Evolutionary conservation across 2,329 filamentous ascomycete species (phyloP).

Genomic region (Pestalotiopsis sp.): DNA sequence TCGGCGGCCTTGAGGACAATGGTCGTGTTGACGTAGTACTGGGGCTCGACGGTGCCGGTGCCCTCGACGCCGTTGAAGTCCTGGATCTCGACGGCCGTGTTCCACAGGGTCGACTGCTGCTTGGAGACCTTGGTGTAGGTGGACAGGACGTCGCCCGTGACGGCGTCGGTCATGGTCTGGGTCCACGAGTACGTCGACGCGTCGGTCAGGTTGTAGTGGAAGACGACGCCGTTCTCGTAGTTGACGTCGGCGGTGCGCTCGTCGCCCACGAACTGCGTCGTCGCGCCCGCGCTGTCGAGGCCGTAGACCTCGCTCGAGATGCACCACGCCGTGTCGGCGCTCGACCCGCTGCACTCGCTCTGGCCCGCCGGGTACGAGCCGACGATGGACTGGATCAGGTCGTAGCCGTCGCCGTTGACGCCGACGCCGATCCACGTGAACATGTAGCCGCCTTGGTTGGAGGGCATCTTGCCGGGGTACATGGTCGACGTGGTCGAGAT

Average conservation of each 20-base stretch:
- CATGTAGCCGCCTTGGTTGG: constrained; percentile 8
- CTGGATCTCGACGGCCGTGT: constrained; percentile 8
- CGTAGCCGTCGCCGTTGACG: constrained; percentile 11
- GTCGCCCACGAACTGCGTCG: constrained; percentile 10
- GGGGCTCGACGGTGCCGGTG: constrained; percentile 7
- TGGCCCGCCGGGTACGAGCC: constrained; percentile 7
- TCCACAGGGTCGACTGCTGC: constrained; percentile 8
- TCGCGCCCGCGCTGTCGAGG: background rate
- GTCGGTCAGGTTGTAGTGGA: constrained; percentile 11
- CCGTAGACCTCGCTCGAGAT: constrained; percentile 13
- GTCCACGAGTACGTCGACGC: constrained; percentile 6
- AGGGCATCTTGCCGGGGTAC: constrained; percentile 11
- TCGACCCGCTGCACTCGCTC: constrained; percentile 10
- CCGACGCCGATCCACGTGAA: constrained; percentile 9
- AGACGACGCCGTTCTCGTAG: constrained; percentile 12
- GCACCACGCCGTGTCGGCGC: constrained; percentile 8
- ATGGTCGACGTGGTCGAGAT: constrained; percentile 8
- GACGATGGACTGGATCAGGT: constrained; percentile 11
- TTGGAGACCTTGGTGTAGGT: constrained; percentile 12
- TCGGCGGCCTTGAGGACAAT: constrained; percentile 8
- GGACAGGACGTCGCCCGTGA: constrained; percentile 9
- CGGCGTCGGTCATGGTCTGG: constrained; percentile 13
- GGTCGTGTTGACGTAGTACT: constrained; percentile 12
- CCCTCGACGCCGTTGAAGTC: constrained; percentile 7
- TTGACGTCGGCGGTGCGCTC: constrained; percentile 9